Percentiles rank a stretch among this genome's conserved stretches.
Conservation (phyloP, 2,329 filamentous ascomycete genomes). For the Fusarium incarnatum region DNA sequence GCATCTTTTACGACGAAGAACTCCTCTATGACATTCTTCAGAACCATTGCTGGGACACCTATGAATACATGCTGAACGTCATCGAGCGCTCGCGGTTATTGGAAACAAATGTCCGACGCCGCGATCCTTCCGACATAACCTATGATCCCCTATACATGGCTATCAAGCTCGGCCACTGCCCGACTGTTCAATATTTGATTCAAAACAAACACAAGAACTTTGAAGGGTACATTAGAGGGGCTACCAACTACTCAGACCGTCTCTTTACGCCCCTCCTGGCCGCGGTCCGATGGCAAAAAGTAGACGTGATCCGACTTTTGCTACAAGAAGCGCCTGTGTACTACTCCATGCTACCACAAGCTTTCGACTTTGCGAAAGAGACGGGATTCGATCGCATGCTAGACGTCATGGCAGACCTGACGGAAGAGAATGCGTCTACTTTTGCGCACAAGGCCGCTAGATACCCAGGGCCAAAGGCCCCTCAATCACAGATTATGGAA, state of each 20-base stretch:
- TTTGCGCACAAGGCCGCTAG: constrained; percentile 19
- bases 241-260: constrained; percentile 7
- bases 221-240: constrained; percentile 38
- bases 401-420: constrained; percentile 26
- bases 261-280: constrained; percentile 48
- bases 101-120: constrained; percentile 7
- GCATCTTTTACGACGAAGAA: constrained; percentile 37
- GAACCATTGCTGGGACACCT: constrained; percentile 41
- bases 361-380: constrained; percentile 38
- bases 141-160: constrained; percentile 47
- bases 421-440: neutral
- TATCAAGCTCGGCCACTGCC: constrained; percentile 45
- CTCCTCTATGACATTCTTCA: constrained; percentile 46
- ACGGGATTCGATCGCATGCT: constrained; percentile 33
- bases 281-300: constrained; percentile 46
- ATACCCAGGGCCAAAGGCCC: constrained; percentile 8
- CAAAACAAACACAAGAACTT: constrained; percentile 34
- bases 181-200: constrained; percentile 31
- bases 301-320: constrained; percentile 41
- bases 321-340: constrained; percentile 37
- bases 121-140: constrained; percentile 43
- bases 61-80: constrained; percentile 46
- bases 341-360: constrained; percentile 34
- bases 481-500: constrained; percentile 7
- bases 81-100: constrained; percentile 42